Percentiles rank a stretch among this genome's conserved stretches.
Conservation (phyloP, 192 early-diverging fungal species). For the Coemansia sp. region DNA sequence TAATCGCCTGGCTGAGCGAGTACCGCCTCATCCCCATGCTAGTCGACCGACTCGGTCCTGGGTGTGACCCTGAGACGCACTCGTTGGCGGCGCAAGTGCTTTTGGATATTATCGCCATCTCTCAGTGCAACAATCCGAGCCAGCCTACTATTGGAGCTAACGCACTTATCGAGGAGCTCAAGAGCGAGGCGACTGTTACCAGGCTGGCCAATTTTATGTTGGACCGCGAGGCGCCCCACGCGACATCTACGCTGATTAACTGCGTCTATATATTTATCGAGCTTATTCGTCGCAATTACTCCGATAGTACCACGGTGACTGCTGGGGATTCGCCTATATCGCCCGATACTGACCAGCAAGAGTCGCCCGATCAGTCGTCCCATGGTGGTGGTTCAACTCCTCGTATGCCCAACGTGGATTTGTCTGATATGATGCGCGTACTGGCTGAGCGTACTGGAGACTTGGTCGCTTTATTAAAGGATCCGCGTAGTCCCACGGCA, state of each 20-base stretch:
- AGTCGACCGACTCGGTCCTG: conserved; percentile 77
- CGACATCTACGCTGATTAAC: conserved; percentile 87
- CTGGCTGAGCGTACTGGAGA: conserved; percentile 74
- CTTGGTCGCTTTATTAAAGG: conserved; percentile 72
- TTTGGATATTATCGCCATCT: conserved; percentile 80
- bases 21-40: conserved; percentile 75
- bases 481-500: conserved; percentile 61
- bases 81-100: conserved; percentile 80
- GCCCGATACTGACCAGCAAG: conserved; percentile 3
- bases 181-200: conserved; percentile 75
- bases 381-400: conserved; percentile 3
- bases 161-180: conserved; percentile 64
- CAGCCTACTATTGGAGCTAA: conserved; percentile 68
- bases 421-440: conserved; percentile 89
- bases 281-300: conserved; percentile 94
- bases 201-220: conserved; percentile 90
- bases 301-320: conserved; percentile 10
- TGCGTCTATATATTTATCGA: conserved; percentile 97
- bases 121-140: conserved; percentile 65
- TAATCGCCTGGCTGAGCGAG: conserved; percentile 89
- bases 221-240: conserved; percentile 64
- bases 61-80: conserved; percentile 77
- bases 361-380: conserved; percentile 5
- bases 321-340: background rate
- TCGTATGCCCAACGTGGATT: conserved; percentile 60